Evolutionary conservation across 176 grass and related monocot species (phyloP).

Genomic region (Carex myosuroides): DNA sequence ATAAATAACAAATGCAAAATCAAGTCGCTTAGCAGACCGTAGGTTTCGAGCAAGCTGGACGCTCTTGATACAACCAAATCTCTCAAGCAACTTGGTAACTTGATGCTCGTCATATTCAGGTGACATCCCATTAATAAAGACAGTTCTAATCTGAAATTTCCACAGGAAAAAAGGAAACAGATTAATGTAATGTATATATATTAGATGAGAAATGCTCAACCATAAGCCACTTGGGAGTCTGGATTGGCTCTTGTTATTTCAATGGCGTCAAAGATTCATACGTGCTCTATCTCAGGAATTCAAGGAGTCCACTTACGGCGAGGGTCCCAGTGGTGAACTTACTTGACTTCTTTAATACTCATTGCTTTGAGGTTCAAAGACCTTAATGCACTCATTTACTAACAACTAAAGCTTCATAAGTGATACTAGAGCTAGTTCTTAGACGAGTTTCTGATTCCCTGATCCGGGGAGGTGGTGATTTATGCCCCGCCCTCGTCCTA

Average conservation of each 20-base stretch:
- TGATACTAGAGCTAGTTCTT: too few relatives aligned
- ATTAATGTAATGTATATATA: background rate
- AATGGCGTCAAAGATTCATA: background rate
- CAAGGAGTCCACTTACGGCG: too few relatives aligned
- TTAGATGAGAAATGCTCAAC: background rate
- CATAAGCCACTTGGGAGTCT: background rate
- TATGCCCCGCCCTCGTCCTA: too few relatives aligned
- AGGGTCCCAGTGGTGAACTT: too few relatives aligned
- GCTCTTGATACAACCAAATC: conserved; percentile 10
- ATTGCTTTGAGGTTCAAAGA: too few relatives aligned
- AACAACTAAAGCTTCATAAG: too few relatives aligned
- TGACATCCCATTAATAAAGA: conserved; percentile 20
- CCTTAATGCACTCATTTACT: too few relatives aligned
- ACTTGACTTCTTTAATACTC: too few relatives aligned
- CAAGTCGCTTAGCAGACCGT: conserved; percentile 14
- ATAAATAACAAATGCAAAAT: conserved; percentile 23
- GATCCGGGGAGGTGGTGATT: too few relatives aligned
- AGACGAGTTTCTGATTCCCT: too few relatives aligned
- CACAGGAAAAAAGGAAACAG: background rate
- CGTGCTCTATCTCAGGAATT: too few relatives aligned
- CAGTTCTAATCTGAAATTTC: conserved; percentile 19
- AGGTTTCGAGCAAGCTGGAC: conserved; percentile 21
- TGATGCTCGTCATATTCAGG: conserved; percentile 17
- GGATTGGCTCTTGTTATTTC: background rate
- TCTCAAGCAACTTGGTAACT: conserved; percentile 12